A percentile compares a stretch with the other conserved stretches of the same genome.
Conservation (phyloP, 176 grass and related monocot genomes). For the Guadua angustifolia region DNA sequence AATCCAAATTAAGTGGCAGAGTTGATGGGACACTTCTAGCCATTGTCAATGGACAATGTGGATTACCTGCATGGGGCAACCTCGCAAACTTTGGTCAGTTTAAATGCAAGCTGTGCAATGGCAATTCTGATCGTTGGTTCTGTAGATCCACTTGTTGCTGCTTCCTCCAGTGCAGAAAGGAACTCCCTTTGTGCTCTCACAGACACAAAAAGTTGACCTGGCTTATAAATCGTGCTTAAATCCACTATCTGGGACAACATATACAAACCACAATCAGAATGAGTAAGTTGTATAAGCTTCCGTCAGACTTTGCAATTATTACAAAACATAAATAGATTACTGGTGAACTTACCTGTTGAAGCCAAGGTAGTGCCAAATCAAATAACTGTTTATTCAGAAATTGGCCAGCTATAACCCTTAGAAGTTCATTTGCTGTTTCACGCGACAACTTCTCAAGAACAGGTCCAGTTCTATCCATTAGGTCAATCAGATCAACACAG, state of each 20-base stretch:
- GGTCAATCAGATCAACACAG: constrained; percentile 60
- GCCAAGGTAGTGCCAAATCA: constrained; percentile 70
- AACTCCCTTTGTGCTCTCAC: constrained; percentile 77
- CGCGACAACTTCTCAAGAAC: constrained; percentile 75
- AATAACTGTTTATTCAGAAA: constrained; percentile 69
- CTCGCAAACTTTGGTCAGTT: constrained; percentile 69
- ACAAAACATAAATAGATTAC: constrained; percentile 15
- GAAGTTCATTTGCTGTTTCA: constrained; percentile 65
- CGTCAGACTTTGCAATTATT: background rate
- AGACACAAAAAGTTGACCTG: constrained; percentile 75
- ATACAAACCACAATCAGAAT: constrained; percentile 41
- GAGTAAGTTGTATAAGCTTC: constrained; percentile 25
- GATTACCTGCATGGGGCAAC: constrained; percentile 71
- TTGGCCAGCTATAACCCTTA: constrained; percentile 58
- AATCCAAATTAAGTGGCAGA: constrained; percentile 2
- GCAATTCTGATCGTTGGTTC: constrained; percentile 64
- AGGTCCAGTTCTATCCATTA: constrained; percentile 96
- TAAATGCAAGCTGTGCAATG: constrained; percentile 64
- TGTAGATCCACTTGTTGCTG: constrained; percentile 43
- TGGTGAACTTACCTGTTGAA: constrained; percentile 70
- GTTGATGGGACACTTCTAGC: background rate
- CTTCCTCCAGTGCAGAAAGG: constrained; percentile 70
- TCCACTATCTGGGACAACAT: constrained; percentile 61
- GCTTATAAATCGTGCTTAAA: constrained; percentile 72
- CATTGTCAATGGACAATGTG: background rate